Base-by-base conservation (phyloP, 129 eudicot genomes). In the Centella asiatica region DNA sequence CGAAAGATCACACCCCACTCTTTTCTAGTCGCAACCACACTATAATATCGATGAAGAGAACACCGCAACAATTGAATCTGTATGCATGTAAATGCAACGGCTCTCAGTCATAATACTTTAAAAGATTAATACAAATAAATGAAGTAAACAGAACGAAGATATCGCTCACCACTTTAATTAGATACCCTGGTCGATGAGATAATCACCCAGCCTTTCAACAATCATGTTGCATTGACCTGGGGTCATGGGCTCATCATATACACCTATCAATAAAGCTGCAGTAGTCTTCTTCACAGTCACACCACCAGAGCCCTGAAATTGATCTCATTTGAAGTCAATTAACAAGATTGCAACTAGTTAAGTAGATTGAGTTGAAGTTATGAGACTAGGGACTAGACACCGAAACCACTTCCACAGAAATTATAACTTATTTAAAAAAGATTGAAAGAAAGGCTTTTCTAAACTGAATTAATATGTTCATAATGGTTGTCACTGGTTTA, bases 201-300 rank as follows among this genome's bases (percentile, higher is more conserved):
- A 72, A 58, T 72, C 78, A 15, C 78, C 78, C 60, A 73, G 7
- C 63, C 57, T 66, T 56, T 73, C 78, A 27, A 73, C 78, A 13
- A 73, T 54, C 68, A 66, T 40, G 61, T 73, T 73, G 67, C 78
- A 73, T 62, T 73, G 78, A 4, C 77, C 77, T 3, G 67, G 67
- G 27, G 77, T 72, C 77, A 72, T 72, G 6, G 77, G 77, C 60
- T 72, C 77, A 0, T 57, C 55, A 20, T 73, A 73, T 58, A 73
- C 48, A 10, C 78, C 78, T 10, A 73, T 59, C 4, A 73, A 33
- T 47, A 73, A 51, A 57, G 68, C 78, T 69, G 20, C 36, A 17
- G 26, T 72, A 10, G 72, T 72, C 62, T 72, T 72, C 72, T 72
- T 72, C 28, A 72, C 17, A 19, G 77, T 72, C 1, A 66, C 28